phyloP scores from a whole-genome alignment of 495 filamentous ascomycete species.

The Delitschia confertaspora region DNA sequence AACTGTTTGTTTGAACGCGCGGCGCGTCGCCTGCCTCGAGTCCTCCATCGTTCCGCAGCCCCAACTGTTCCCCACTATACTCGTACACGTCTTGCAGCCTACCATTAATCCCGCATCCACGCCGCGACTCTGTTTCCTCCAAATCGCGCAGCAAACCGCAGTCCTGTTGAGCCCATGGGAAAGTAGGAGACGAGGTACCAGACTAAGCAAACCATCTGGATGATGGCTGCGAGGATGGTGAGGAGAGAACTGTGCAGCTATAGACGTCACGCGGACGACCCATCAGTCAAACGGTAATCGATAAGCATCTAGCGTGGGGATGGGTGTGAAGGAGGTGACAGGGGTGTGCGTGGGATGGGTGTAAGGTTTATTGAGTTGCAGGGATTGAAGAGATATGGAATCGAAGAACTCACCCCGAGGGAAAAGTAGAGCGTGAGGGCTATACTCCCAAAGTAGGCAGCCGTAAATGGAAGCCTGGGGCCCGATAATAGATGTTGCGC shows the following conservation, averaged over 20 bases:
- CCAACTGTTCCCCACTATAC: conserved; percentile 10
- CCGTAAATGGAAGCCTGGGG: conserved; percentile 83
- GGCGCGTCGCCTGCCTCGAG: conserved; percentile 23
- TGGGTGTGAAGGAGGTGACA: conserved; percentile 10
- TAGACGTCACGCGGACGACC: conserved; percentile 27
- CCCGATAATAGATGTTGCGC: conserved; percentile 75
- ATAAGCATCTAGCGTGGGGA: conserved; percentile 25
- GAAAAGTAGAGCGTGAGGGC: conserved; percentile 84
- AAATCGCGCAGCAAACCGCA: conserved; percentile 78
- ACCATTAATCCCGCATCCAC: conserved; percentile 69
- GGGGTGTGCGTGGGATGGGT: conserved; percentile 15
- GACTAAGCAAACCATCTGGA: conserved; percentile 70
- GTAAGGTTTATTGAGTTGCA: conserved; percentile 9
- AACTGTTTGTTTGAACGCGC: conserved; percentile 28
- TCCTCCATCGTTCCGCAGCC: conserved; percentile 13
- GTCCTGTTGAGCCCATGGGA: conserved; percentile 84
- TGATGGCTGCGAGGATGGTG: conserved; percentile 71
- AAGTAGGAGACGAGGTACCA: conserved; percentile 99
- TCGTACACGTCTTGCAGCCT: conserved; percentile 23
- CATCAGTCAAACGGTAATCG: conserved; percentile 24
- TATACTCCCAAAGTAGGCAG: conserved; percentile 94
- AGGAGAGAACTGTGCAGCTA: conserved; percentile 73
- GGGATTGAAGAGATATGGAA: conserved; percentile 11
- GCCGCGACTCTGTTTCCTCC: conserved; percentile 73
- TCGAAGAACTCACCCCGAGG: conserved; percentile 64